phyloP scores from a whole-genome alignment of 805 yeast species.

The Lipomyces yamadae region DNA sequence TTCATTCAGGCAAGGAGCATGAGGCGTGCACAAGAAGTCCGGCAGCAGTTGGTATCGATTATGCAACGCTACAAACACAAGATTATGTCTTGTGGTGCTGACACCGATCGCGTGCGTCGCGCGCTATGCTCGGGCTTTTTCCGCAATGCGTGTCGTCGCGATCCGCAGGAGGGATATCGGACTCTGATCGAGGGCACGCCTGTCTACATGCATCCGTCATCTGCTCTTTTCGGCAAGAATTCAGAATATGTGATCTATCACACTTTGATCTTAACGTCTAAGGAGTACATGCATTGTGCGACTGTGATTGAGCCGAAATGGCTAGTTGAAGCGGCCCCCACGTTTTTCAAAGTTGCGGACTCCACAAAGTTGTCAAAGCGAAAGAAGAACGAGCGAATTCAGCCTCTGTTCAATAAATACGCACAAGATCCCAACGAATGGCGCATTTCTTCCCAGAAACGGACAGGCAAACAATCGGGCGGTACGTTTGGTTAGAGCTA shows the following conservation, averaged over 20 bases:
- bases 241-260: conserved; percentile 77
- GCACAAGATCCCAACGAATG: conserved; percentile 70
- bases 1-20: conserved; percentile 77
- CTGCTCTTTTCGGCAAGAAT: conserved; percentile 75
- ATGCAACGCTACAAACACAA: conserved; percentile 44
- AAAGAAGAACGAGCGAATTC: conserved; percentile 66
- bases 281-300: conserved; percentile 84
- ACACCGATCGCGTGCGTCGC: conserved; percentile 52
- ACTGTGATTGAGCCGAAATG: conserved; percentile 71
- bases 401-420: conserved; percentile 69
- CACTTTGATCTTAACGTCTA: conserved; percentile 80
- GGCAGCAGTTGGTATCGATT: conserved; percentile 68
- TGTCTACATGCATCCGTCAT: conserved; percentile 84
- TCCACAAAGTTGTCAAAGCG: conserved; percentile 54
- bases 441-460: conserved; percentile 63
- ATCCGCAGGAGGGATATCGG: conserved; percentile 60
- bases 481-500: conserved; percentile 38
- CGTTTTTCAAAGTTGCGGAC: conserved; percentile 70
- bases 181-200: conserved; percentile 48
- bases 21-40: conserved; percentile 67
- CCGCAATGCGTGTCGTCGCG: conserved; percentile 66
- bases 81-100: conserved; percentile 45
- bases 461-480: conserved; percentile 30
- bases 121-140: conserved; percentile 72
- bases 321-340: conserved; percentile 76